Conservation (phyloP, 2,329 filamentous ascomycete species). For the Clarireedia sp. region DNA sequence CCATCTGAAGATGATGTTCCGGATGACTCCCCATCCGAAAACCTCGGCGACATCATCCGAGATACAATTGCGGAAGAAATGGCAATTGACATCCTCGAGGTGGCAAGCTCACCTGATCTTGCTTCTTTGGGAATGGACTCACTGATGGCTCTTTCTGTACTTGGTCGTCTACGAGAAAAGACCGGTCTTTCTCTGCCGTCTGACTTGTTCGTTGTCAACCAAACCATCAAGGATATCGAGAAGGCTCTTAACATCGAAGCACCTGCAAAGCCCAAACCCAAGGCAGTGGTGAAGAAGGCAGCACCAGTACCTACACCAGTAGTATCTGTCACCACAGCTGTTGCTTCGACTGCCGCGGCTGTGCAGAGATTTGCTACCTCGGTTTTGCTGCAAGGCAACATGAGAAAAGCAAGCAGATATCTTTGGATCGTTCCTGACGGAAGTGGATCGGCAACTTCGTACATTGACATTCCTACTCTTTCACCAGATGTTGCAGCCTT, state of each 20-base stretch:
- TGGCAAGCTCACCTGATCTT: slow-evolving; percentile 45
- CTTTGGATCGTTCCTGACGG: slow-evolving; percentile 43
- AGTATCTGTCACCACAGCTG: slow-evolving; percentile 37
- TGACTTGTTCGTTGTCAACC: slow-evolving; percentile 54
- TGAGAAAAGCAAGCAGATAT: slow-evolving; percentile 37
- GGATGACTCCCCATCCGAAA: slow-evolving; percentile 39
- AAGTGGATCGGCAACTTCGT: slow-evolving; percentile 34
- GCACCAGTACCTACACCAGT: not conserved
- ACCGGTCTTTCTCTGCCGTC: slow-evolving; percentile 46
- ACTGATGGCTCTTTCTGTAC: slow-evolving; percentile 48
- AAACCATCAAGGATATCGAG: slow-evolving; percentile 58
- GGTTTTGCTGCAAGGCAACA: slow-evolving; percentile 39
- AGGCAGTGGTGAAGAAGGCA: not conserved
- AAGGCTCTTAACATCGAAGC: slow-evolving; percentile 48
- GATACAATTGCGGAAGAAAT: slow-evolving; percentile 64
- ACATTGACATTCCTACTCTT: slow-evolving; percentile 30
- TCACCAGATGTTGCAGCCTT: slow-evolving; percentile 41
- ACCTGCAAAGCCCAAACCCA: slow-evolving; percentile 15
- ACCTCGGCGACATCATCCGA: slow-evolving; percentile 47
- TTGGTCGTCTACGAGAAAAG: slow-evolving; percentile 47
- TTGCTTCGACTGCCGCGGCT: slow-evolving; percentile 31
- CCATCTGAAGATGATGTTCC: slow-evolving; percentile 45
- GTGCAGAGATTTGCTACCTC: slow-evolving; percentile 21
- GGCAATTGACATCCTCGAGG: slow-evolving; percentile 60
- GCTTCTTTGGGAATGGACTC: slow-evolving; percentile 53